phyloP scores from a whole-genome alignment of 352 stramenopile genomes.

The Globisporangium lucens region DNA sequence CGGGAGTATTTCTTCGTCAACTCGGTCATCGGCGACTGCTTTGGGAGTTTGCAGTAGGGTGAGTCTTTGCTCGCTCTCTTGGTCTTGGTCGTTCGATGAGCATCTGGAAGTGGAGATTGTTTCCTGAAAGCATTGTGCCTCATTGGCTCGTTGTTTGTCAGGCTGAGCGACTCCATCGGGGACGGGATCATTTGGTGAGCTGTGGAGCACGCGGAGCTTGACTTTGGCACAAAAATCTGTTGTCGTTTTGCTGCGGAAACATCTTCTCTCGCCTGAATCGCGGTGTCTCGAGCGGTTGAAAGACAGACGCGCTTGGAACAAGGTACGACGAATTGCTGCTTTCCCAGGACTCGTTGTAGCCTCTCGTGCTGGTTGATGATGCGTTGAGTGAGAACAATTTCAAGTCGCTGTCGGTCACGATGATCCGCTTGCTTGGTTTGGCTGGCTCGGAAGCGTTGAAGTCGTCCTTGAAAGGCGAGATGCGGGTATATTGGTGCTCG shows the following conservation, averaged over 20 bases:
- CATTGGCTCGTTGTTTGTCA: slow-evolving; percentile 6
- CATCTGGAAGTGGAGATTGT: slow-evolving; percentile 17
- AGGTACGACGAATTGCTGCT: neutral
- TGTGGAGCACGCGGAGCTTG: slow-evolving; percentile 4
- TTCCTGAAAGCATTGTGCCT: slow-evolving; percentile 2
- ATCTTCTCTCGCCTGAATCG: slow-evolving; percentile 22
- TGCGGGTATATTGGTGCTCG: neutral
- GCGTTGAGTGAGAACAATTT: slow-evolving; percentile 19
- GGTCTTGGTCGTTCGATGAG: slow-evolving; percentile 8
- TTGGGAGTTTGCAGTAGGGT: neutral
- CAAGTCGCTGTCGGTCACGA: slow-evolving; percentile 47
- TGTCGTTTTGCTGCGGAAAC: slow-evolving; percentile 18
- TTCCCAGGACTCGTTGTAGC: slow-evolving; percentile 7
- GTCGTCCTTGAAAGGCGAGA: slow-evolving; percentile 16
- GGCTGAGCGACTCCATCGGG: slow-evolving; percentile 9
- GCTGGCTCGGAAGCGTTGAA: slow-evolving; percentile 30
- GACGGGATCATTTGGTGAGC: slow-evolving; percentile 20
- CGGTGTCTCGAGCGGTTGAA: neutral
- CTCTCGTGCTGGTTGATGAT: neutral
- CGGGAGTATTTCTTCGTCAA: slow-evolving; percentile 10
- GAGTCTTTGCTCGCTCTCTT: slow-evolving; percentile 3
- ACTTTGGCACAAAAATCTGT: slow-evolving; percentile 6
- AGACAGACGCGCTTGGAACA: neutral
- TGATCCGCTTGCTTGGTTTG: slow-evolving; percentile 40
- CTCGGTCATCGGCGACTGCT: slow-evolving; percentile 13